Base-by-base conservation (phyloP, 805 yeast genomes). In the Metschnikowia chrysomelidarum region DNA sequence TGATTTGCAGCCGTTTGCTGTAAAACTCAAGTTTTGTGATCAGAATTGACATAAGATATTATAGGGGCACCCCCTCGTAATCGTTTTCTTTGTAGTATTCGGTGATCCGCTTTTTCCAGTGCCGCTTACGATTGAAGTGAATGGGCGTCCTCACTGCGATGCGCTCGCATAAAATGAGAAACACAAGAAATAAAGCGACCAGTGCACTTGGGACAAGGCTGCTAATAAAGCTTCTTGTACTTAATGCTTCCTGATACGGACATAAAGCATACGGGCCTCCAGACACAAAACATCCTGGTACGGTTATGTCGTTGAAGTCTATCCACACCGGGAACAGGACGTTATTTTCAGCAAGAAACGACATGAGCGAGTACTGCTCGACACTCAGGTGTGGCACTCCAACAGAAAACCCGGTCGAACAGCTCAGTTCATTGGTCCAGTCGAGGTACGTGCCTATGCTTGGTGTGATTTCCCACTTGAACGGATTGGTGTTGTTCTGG, bases 11-110 rank as follows among this genome's bases (percentile, higher is more conserved):
- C 17, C 27, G 18, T 7, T n/a, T n/a, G n/a, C n/a, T 20, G 7
- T 8, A 20, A 10, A 7, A 10, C 10, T 20, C 10, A 10, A 20
- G 10, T n/a, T n/a, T 8, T 2, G 13, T 7, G 14, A 6, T 5
- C 14, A 24, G 15, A 4, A 15, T 12, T 19, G 18, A 19, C 27
- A n/a, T n/a, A 13, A 16, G 9, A 11, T 7, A 11, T 19, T 53
- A 87, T 2, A 87, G 76, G 9, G 97, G 96, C 7, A 87, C 91
- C 4, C 96, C 96, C 57, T 89, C 96, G 47, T 75, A 79, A 40
- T 84, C 93, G 31, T 76, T 62, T 43, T 76, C 75, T 20, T 79
- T 66, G 39, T 71, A 71, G 44, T 76, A 76, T 32, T 75, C 75
- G 22, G 74, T 57, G 6, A 80, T 53, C 33, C 68, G 71, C 48